A percentile compares a stretch with the other conserved stretches of the same genome.
Conservation (phyloP, 2,329 filamentous ascomycete genomes). For the Scedosporium dehoogii region DNA sequence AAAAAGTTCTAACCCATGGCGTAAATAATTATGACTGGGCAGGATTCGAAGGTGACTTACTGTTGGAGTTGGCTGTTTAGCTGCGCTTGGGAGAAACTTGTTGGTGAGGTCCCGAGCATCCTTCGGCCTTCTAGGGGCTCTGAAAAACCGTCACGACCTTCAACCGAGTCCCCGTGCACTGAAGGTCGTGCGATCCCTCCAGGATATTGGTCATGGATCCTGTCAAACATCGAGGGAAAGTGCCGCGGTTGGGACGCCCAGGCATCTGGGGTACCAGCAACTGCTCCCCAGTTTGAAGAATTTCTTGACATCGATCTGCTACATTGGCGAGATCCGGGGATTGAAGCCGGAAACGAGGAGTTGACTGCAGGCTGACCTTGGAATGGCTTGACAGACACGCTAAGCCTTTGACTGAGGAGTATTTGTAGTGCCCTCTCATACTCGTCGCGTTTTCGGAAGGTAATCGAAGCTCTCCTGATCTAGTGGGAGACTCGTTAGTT, state of each 20-base stretch:
- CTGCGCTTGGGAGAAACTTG: background rate
- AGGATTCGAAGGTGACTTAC: background rate
- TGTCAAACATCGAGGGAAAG: background rate
- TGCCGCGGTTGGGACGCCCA: background rate
- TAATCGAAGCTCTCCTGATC: background rate
- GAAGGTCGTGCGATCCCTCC: background rate
- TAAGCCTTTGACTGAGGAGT: constrained; percentile 1
- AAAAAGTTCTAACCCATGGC: no score
- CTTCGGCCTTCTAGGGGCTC: background rate
- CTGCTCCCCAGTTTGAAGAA: background rate
- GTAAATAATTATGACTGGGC: background rate
- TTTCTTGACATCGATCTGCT: no score
- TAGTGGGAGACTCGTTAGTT: background rate
- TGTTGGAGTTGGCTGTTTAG: background rate
- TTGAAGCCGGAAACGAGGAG: background rate
- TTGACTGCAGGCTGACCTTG: background rate
- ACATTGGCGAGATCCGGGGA: background rate
- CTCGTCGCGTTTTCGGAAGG: constrained; percentile 4
- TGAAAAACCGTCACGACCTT: background rate
- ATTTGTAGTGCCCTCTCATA: constrained; percentile 3
- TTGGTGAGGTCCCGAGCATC: background rate
- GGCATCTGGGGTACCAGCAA: background rate
- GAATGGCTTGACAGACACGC: background rate
- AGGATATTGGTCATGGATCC: background rate
- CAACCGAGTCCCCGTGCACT: background rate